A percentile compares a stretch with the other conserved stretches of the same genome.
phyloP scores from a whole-genome alignment of 805 yeast species.

The Priceomyces fermenticarens region DNA sequence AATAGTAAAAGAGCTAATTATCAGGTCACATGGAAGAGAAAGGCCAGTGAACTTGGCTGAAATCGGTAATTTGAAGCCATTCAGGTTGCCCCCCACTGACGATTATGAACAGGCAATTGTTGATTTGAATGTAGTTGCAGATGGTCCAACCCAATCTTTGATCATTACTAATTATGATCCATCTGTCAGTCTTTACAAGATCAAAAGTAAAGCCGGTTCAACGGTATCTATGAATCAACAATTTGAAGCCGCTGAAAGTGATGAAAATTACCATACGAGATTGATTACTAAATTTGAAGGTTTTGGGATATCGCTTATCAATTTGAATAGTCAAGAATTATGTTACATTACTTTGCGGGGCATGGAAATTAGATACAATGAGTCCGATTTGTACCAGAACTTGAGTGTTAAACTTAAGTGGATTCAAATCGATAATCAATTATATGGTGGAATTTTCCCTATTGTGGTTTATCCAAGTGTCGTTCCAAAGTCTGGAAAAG shows the following conservation, averaged over 20 bases:
- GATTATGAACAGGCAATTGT: conserved; percentile 49
- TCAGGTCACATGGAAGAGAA: conserved; percentile 70
- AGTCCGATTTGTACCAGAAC: conserved; percentile 81
- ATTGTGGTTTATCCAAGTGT: conserved; percentile 87
- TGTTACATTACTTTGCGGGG: conserved; percentile 84
- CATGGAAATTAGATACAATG: conserved; percentile 73
- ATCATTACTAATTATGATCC: conserved; percentile 82
- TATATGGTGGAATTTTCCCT: conserved; percentile 85
- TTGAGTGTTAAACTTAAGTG: conserved; percentile 81
- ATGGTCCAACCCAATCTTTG: conserved; percentile 90
- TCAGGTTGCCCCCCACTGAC: conserved; percentile 60
- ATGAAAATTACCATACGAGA: conserved; percentile 50
- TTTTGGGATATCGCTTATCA: conserved; percentile 81
- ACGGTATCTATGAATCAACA: conserved; percentile 33
- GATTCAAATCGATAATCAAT: conserved; percentile 91
- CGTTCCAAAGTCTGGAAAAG: conserved; percentile 78
- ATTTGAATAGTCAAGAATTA: conserved; percentile 67
- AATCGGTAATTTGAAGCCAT: conserved; percentile 87
- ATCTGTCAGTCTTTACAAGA: conserved; percentile 68
- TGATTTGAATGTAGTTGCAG: conserved; percentile 90
- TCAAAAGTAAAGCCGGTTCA: conserved; percentile 27
- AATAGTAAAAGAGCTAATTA: conserved; percentile 69
- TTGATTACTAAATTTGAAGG: conserved; percentile 74
- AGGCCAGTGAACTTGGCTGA: conserved; percentile 84
- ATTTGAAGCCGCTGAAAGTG: conserved; percentile 54